Evolutionary conservation across 1,139 yeast species (phyloP).

Genomic region (Scheffersomyces titani): DNA sequence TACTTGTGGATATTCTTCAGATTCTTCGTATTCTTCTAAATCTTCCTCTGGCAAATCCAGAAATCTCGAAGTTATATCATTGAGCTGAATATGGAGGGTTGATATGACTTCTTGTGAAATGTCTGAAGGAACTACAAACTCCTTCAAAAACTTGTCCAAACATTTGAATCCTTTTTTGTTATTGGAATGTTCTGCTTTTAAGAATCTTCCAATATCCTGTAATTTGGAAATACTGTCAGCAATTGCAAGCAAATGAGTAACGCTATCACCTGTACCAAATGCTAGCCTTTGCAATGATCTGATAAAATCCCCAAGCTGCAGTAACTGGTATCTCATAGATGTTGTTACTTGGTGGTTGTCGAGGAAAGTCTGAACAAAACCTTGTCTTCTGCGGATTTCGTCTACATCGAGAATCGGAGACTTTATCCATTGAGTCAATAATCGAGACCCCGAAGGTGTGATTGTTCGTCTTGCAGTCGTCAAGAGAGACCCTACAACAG

Average conservation of each 20-base stretch:
- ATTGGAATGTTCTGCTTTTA: constrained; percentile 17
- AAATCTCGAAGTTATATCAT: background rate
- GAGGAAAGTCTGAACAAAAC: constrained; percentile 56
- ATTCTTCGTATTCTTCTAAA: constrained; percentile 3
- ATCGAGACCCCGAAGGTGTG: constrained; percentile 79
- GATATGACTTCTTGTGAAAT: constrained; percentile 27
- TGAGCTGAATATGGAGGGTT: constrained; percentile 24
- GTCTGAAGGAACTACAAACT: constrained; percentile 30
- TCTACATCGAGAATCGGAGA: constrained; percentile 68
- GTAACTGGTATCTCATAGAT: constrained; percentile 24
- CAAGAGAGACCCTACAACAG: constrained; percentile 67
- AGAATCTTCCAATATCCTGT: constrained; percentile 21
- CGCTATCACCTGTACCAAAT: constrained; percentile 37
- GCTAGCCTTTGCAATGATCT: constrained; percentile 40
- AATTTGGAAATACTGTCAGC: constrained; percentile 35
- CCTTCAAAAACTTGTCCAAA: constrained; percentile 18
- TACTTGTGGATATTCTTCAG: background rate
- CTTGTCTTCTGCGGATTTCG: constrained; percentile 63
- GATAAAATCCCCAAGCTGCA: constrained; percentile 38
- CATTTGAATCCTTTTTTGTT: constrained; percentile 9
- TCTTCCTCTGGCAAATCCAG: background rate
- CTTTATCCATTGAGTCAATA: constrained; percentile 77
- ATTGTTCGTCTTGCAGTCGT: constrained; percentile 69
- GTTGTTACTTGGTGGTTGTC: constrained; percentile 37
- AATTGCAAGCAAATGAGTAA: constrained; percentile 29